Evolutionary conservation across 768 basidiomycete species (phyloP).

Genomic region (Agaricus bisporus): DNA sequence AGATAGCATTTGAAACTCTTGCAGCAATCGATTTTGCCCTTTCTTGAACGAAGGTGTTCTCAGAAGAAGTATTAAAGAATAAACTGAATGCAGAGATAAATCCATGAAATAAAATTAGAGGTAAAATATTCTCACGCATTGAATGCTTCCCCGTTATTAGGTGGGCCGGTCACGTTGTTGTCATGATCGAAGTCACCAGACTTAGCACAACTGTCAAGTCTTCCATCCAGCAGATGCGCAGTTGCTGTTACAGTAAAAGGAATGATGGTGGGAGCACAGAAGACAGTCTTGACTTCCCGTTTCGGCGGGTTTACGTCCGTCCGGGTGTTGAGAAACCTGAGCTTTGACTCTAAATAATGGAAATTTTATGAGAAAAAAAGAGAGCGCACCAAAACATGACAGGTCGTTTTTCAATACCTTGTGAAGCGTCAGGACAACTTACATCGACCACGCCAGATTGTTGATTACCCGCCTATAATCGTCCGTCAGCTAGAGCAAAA

Average conservation of each 20-base stretch:
- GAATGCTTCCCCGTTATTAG: conserved; percentile 40
- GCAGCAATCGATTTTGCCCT: conserved; percentile 42
- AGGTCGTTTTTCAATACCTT: conserved; percentile 36
- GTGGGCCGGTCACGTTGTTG: conserved; percentile 48
- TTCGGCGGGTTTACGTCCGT: conserved; percentile 24
- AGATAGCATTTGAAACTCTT: conserved; percentile 59
- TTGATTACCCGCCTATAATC: conserved; percentile 25
- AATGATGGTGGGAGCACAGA: conserved; percentile 49
- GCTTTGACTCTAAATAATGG: background rate
- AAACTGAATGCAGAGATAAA: conserved; percentile 24
- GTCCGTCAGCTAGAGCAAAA: background rate
- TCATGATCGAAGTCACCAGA: conserved; percentile 21
- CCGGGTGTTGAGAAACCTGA: conserved; percentile 34
- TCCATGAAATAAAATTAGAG: background rate
- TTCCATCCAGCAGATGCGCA: conserved; percentile 36
- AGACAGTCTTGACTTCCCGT: conserved; percentile 42
- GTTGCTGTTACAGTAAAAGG: conserved; percentile 36
- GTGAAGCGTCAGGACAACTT: conserved; percentile 26
- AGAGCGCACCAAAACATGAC: conserved; percentile 62
- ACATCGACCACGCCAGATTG: conserved; percentile 46
- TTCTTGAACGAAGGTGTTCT: conserved; percentile 42
- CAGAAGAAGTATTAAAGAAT: conserved; percentile 30
- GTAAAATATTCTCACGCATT: conserved; percentile 43
- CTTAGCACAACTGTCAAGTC: conserved; percentile 30
- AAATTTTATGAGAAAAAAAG: background rate